A percentile compares a stretch with the other conserved stretches of the same genome.
Evolutionary conservation across 169 alveolate species (phyloP).

Genomic region (Amoebophrya sp.): DNA sequence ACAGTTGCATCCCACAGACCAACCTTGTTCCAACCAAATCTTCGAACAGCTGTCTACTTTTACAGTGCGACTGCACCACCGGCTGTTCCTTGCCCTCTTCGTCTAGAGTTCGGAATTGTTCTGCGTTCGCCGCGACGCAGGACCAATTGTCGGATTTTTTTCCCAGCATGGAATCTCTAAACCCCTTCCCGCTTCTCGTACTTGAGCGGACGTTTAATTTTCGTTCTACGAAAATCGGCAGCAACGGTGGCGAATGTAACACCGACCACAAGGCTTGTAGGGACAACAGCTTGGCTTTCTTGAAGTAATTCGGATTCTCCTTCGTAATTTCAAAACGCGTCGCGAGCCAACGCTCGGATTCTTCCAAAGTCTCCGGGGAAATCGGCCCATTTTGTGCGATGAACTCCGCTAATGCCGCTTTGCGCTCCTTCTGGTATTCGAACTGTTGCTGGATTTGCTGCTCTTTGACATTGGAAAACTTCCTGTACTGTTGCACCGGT

Average conservation of each 20-base stretch:
- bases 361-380: neutral
- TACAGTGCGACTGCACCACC: no score
- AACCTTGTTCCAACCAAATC: neutral
- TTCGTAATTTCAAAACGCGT: neutral
- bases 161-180: neutral
- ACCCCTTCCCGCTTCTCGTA: no score
- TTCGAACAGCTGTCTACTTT: neutral
- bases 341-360: neutral
- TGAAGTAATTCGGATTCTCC: neutral
- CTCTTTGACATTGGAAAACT: no score
- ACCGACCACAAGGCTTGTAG: neutral
- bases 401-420: no score
- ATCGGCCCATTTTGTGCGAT: no score
- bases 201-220: no score
- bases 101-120: no score
- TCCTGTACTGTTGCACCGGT: no score
- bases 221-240: conserved; percentile 5
- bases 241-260: neutral
- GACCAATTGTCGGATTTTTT: neutral
- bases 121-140: neutral
- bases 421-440: no score
- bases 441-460: no score
- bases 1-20: neutral
- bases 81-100: no score
- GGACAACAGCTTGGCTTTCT: neutral